Conservation (phyloP, 2,329 filamentous ascomycete species). For the Hymenoscyphus scutula region DNA sequence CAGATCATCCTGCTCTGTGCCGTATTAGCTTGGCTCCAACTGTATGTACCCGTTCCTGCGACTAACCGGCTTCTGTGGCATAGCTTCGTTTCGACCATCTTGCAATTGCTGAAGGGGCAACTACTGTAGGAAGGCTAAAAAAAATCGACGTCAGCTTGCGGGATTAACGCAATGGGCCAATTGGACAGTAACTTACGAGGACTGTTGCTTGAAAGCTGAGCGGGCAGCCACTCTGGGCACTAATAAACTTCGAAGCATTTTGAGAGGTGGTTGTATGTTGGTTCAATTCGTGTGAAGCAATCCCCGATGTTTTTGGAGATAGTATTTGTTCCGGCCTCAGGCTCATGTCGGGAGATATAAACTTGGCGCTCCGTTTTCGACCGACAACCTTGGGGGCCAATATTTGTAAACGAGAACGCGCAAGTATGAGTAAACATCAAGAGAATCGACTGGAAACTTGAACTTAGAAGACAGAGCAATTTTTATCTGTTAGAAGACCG, state of each 20-base stretch:
- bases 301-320: background rate
- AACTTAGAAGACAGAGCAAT: background rate
- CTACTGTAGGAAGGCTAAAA: constrained; percentile 46
- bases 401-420: background rate
- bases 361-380: constrained; percentile 3
- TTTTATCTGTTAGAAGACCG: background rate
- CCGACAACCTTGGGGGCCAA: background rate
- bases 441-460: background rate
- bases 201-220: constrained; percentile 52
- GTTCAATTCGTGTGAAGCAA: constrained; percentile 14
- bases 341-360: background rate
- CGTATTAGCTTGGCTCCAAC: constrained; percentile 50
- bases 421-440: background rate
- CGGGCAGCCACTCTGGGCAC: constrained; percentile 57
- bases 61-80: constrained; percentile 46
- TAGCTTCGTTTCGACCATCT: constrained; percentile 60
- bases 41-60: constrained; percentile 41
- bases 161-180: constrained; percentile 14
- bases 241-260: constrained; percentile 61
- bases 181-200: constrained; percentile 45
- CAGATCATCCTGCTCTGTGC: constrained; percentile 88
- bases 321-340: background rate
- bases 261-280: constrained; percentile 26
- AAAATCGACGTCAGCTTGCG: constrained; percentile 27
- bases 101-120: constrained; percentile 45